Evolutionary conservation across 345 rosid species (phyloP).

Genomic region (Citrus unshiu): DNA sequence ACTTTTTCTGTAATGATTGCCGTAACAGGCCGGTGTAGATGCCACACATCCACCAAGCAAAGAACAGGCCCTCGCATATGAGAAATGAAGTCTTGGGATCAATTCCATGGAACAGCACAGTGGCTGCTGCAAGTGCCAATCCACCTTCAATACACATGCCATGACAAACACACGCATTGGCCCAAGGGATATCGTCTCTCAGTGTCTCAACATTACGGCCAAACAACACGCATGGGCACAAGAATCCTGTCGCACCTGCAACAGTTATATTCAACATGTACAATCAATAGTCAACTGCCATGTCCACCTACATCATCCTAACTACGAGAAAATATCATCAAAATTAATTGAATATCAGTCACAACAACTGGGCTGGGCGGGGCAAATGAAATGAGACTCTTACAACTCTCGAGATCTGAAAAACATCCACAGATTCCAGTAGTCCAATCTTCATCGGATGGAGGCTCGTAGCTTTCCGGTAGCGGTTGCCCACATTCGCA

Average conservation of each 20-base stretch:
- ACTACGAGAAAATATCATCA: too few relatives aligned
- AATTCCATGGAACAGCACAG: slow-evolving; percentile 62
- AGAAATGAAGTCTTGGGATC: slow-evolving; percentile 77
- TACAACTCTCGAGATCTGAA: slow-evolving; percentile 79
- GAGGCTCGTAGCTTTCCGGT: slow-evolving; percentile 84
- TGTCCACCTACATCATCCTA: too few relatives aligned
- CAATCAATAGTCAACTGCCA: background rate
- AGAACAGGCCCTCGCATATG: slow-evolving; percentile 69
- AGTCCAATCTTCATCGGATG: slow-evolving; percentile 91
- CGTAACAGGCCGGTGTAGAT: slow-evolving; percentile 78
- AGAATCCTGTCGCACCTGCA: slow-evolving; percentile 71
- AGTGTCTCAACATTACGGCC: slow-evolving; percentile 72
- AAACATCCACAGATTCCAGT: slow-evolving; percentile 70
- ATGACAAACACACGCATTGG: slow-evolving; percentile 76
- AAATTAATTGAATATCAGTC: background rate
- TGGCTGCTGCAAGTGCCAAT: slow-evolving; percentile 61
- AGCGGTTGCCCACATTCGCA: slow-evolving; percentile 74
- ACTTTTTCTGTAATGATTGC: slow-evolving; percentile 73
- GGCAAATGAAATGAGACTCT: slow-evolving; percentile 7
- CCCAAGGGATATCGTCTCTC: slow-evolving; percentile 72
- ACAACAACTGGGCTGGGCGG: background rate
- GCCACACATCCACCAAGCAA: slow-evolving; percentile 91
- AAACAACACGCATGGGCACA: slow-evolving; percentile 80
- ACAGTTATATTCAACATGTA: background rate
- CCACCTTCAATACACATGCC: slow-evolving; percentile 91